Percentiles rank a stretch among this genome's conserved stretches.
Conservation (phyloP, 1,139 yeast genomes). For the Scheffersomyces insectosa region DNA sequence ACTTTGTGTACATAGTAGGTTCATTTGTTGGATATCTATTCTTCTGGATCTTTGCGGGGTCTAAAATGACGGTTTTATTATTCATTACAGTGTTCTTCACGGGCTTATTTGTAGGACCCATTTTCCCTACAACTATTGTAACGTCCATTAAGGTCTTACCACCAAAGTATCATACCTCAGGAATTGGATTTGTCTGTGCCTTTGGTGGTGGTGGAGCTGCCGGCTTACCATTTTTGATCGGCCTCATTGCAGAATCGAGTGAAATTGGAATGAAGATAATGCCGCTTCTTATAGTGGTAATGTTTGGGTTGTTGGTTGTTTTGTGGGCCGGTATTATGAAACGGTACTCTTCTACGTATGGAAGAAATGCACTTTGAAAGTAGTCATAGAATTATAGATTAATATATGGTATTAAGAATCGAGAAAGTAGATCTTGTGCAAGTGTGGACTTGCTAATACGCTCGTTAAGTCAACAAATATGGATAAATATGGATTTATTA, state of each 20-base stretch:
- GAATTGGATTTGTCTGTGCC: slow-evolving; percentile 76
- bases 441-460: neutral
- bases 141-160: slow-evolving; percentile 67
- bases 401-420: neutral
- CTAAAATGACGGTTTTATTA: slow-evolving; percentile 22
- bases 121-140: slow-evolving; percentile 75
- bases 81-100: slow-evolving; percentile 48
- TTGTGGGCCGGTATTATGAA: slow-evolving; percentile 30
- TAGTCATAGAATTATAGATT: slow-evolving; percentile 3
- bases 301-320: slow-evolving; percentile 25
- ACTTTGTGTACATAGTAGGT: slow-evolving; percentile 34
- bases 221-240: slow-evolving; percentile 62
- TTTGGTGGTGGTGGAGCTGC: slow-evolving; percentile 79
- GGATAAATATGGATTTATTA: too few relatives aligned
- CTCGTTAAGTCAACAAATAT: neutral
- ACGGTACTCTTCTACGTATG: slow-evolving; percentile 18
- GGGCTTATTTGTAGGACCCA: slow-evolving; percentile 77
- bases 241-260: slow-evolving; percentile 45
- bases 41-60: slow-evolving; percentile 30
- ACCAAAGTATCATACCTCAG: slow-evolving; percentile 58
- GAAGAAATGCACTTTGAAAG: slow-evolving; percentile 13
- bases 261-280: slow-evolving; percentile 32
- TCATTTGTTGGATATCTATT: slow-evolving; percentile 31
- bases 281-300: slow-evolving; percentile 32
- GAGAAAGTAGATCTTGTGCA: neutral